These are phyloP conservation scores for Arthrobotrys entomopaga DNA, from an alignment of 2,329 filamentous ascomycete genomes.

Conservation along the genomic window DNA sequence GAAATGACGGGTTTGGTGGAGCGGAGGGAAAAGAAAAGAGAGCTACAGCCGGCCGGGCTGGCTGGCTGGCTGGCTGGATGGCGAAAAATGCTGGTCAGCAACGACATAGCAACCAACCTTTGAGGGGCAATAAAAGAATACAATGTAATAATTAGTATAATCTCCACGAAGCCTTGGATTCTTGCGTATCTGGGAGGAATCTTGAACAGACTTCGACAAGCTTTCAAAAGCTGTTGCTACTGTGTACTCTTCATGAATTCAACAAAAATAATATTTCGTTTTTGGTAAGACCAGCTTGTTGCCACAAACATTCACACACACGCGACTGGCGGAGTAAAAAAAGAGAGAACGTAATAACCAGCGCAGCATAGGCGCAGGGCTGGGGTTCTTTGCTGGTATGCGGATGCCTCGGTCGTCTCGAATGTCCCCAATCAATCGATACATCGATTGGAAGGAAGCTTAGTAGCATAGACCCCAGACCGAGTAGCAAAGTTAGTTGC, in stretches of 20 bases:
- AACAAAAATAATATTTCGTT: background rate
- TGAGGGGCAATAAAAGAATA: too few relatives aligned
- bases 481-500: background rate
- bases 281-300: too few relatives aligned
- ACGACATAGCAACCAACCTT: constrained; percentile 8
- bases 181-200: background rate
- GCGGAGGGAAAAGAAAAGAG: background rate
- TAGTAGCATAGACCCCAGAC: too few relatives aligned
- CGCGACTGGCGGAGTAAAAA: background rate
- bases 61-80: background rate
- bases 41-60: background rate
- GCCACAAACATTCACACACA: background rate
- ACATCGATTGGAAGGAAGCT: background rate
- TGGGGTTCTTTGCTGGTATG: constrained; percentile 15
- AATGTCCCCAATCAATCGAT: constrained; percentile 17
- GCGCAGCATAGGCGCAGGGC: constrained; percentile 20
- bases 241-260: too few relatives aligned
- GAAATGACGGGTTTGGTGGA: constrained; percentile 29
- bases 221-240: too few relatives aligned
- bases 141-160: too few relatives aligned
- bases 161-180: background rate
- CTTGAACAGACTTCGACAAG: background rate
- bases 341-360: constrained; percentile 33
- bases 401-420: constrained; percentile 35
- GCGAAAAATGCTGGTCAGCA: background rate